A percentile compares a stretch with the other conserved stretches of the same genome.
These are phyloP conservation scores for Sporothrix luriei DNA, from an alignment of 2,329 filamentous ascomycete genomes.

Conservation along the genomic window DNA sequence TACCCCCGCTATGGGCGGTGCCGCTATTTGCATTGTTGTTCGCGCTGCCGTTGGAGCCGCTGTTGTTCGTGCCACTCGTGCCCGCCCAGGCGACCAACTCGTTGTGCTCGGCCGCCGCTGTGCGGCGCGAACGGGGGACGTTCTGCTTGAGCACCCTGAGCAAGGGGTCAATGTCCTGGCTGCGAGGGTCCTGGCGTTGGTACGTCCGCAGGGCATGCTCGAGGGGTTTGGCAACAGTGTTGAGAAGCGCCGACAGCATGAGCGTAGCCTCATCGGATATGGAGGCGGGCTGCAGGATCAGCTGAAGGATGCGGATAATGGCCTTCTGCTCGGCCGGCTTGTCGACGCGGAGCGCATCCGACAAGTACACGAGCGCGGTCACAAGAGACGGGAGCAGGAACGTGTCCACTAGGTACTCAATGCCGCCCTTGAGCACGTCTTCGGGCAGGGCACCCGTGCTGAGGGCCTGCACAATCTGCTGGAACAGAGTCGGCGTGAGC, in stretches of 20 bases:
- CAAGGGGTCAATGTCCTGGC: conserved; percentile 70
- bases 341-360: conserved; percentile 69
- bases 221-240: conserved; percentile 69
- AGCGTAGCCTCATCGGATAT: conserved; percentile 70
- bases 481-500: conserved; percentile 74
- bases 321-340: conserved; percentile 65
- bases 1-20: background rate
- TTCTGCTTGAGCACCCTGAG: conserved; percentile 65
- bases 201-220: conserved; percentile 68
- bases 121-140: conserved; percentile 62
- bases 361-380: conserved; percentile 71
- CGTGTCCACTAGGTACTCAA: conserved; percentile 79
- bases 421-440: conserved; percentile 70
- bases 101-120: conserved; percentile 62
- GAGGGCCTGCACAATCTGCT: conserved; percentile 72
- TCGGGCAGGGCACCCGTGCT: conserved; percentile 66
- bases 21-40: background rate
- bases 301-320: conserved; percentile 70
- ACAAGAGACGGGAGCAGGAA: conserved; percentile 79
- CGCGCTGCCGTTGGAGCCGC: background rate
- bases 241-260: conserved; percentile 72
- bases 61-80: background rate
- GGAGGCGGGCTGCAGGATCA: conserved; percentile 69
- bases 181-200: conserved; percentile 66
- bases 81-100: conserved; percentile 69